Evolutionary conservation across 306 rosid species (phyloP).

Genomic region (Citrullus colocynthis): DNA sequence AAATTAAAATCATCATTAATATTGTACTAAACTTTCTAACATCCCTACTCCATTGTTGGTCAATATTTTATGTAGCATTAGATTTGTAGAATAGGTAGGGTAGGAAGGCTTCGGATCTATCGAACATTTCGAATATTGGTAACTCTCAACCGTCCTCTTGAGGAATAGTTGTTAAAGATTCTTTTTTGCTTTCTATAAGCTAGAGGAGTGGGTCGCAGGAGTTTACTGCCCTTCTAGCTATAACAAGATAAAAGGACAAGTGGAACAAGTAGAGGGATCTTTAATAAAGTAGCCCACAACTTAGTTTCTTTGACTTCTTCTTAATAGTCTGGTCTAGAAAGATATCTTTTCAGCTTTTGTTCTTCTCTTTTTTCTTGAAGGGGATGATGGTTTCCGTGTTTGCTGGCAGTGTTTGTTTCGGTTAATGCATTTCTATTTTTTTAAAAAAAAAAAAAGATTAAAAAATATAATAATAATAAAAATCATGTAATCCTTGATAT

Average conservation of each 20-base stretch:
- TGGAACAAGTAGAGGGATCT: not conserved
- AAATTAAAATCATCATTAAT: not conserved
- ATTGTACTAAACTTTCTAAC: not conserved
- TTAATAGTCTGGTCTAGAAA: too few species aligned
- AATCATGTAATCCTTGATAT: not conserved
- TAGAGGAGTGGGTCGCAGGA: not conserved
- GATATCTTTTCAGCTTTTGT: too few species aligned
- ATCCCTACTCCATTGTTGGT: not conserved
- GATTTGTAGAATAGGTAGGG: not conserved
- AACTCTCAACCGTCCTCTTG: not conserved
- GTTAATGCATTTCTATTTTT: too few species aligned
- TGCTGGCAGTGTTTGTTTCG: too few species aligned
- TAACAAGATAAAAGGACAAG: not conserved
- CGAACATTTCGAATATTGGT: not conserved
- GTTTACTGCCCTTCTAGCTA: not conserved
- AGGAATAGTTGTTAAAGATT: not conserved
- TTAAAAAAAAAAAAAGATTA: too few species aligned
- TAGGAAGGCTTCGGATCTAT: not conserved
- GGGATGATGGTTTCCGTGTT: too few species aligned
- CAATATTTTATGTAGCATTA: not conserved
- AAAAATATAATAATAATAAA: not conserved
- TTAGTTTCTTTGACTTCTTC: too few species aligned
- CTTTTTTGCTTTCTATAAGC: not conserved
- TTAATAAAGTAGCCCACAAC: not conserved
- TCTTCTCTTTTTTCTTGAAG: too few species aligned